Percentiles rank a stretch among this genome's conserved stretches.
Evolutionary conservation across 257 asterid species (phyloP).

Genomic region (Solanum ossicruentum): DNA sequence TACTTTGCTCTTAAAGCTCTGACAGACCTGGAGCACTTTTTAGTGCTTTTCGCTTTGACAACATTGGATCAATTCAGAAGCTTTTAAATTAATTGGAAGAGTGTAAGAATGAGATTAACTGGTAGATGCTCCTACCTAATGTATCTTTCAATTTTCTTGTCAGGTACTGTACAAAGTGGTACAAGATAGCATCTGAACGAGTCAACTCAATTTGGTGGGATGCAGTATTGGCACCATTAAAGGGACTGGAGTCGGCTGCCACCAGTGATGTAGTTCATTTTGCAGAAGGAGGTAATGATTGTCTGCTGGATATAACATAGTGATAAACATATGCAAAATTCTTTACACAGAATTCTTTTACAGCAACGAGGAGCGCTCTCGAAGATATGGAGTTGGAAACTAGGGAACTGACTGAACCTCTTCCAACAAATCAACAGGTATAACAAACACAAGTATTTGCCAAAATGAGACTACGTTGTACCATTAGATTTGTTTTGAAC

Average conservation of each 20-base stretch:
- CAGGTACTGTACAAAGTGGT: slow-evolving; percentile 91
- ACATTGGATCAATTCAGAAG: neutral
- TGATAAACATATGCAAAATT: slow-evolving; percentile 4
- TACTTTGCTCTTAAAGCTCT: neutral
- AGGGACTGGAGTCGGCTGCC: slow-evolving; percentile 66
- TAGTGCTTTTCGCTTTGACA: neutral
- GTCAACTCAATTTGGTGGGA: slow-evolving; percentile 79
- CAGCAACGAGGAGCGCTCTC: slow-evolving; percentile 43
- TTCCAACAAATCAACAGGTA: slow-evolving; percentile 96
- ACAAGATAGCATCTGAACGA: slow-evolving; percentile 73
- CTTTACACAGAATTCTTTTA: slow-evolving; percentile 5
- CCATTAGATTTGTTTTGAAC: neutral
- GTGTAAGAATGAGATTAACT: neutral
- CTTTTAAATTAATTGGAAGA: neutral
- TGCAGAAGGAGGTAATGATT: slow-evolving; percentile 13
- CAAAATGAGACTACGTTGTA: neutral
- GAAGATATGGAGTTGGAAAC: slow-evolving; percentile 96
- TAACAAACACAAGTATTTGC: neutral
- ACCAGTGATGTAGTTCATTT: slow-evolving; percentile 32
- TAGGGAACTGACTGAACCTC: slow-evolving; percentile 92
- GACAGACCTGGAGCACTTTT: neutral
- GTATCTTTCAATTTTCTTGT: neutral
- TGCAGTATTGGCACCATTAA: slow-evolving; percentile 62
- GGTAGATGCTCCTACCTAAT: neutral
- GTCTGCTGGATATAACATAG: slow-evolving; percentile 1